Conservation (phyloP, 768 basidiomycete species). For the Pisolithus albus region DNA sequence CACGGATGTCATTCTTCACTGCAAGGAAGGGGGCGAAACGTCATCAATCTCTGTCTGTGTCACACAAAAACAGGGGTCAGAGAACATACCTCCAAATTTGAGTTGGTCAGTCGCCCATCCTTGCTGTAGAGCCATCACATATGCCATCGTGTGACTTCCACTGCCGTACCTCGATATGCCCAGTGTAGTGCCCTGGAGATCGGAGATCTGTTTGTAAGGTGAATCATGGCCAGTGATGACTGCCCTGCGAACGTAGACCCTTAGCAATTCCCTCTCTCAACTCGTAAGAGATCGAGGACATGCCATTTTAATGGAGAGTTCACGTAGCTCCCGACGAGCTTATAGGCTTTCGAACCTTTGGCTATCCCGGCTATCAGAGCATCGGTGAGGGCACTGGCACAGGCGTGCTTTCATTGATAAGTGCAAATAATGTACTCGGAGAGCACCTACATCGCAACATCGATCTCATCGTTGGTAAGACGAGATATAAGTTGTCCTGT, state of each 20-base stretch:
- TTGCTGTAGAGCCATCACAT: slow-evolving; percentile 86
- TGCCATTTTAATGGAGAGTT: slow-evolving; percentile 84
- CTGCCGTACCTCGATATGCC: slow-evolving; percentile 89
- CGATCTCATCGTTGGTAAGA: slow-evolving; percentile 69
- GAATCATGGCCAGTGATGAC: slow-evolving; percentile 78
- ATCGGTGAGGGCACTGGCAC: slow-evolving; percentile 76
- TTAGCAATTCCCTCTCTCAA: not conserved
- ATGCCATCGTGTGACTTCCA: slow-evolving; percentile 93
- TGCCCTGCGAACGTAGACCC: slow-evolving; percentile 50
- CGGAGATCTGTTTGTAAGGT: slow-evolving; percentile 58
- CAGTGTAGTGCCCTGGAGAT: slow-evolving; percentile 74
- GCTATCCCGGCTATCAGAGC: slow-evolving; percentile 88
- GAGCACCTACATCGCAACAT: slow-evolving; percentile 65
- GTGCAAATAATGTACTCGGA: not conserved
- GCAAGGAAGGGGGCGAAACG: not conserved
- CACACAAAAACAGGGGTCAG: not conserved
- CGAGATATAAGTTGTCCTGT: slow-evolving; percentile 79
- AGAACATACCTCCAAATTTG: slow-evolving; percentile 58
- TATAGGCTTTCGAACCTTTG: slow-evolving; percentile 82
- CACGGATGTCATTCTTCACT: slow-evolving; percentile 80
- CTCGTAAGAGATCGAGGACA: slow-evolving; percentile 6
- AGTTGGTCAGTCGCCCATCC: slow-evolving; percentile 65
- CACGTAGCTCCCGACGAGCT: slow-evolving; percentile 89
- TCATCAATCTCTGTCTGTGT: not conserved
- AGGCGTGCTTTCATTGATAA: not conserved